Evolutionary conservation across 108 stramenopile species (phyloP), one percentile per base, ranked within the genome.

Genomic region (Chaetoceros muelleri): DNA sequence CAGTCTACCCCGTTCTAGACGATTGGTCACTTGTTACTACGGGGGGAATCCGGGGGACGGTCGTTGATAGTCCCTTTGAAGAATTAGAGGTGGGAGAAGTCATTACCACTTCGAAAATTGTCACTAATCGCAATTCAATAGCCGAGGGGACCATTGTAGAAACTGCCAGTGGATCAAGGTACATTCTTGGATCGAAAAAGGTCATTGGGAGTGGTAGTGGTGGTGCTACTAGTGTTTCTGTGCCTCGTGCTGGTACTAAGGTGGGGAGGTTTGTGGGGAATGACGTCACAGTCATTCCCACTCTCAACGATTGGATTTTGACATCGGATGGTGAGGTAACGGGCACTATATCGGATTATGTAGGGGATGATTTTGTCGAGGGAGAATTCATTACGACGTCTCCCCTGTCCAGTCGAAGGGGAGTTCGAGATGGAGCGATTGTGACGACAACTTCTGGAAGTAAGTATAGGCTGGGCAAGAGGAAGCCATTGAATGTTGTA

Each of bases 361-460:
- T 78, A 7, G 34, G 13, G 5, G 8, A 5, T 40, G 53, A 65
- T 3, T 80, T 92, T 58, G 67, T 68, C 30, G 86, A 92, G 61
- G 85, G 85, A 8, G 82, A 87, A 58, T 66, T 76, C 8, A 83
- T 92, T 46, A 80, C 78, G 0, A 92, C 90, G 8, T 78, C 76
- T 52, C 80, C 84, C 0, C 5, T 40, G 5, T 52, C 84, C 7
- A 25, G 58, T 22, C 64, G 81, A 55, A 61, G 82, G 1, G 48
- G 67, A 10, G 76, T 76, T 1, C 50, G 25, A 10, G 61, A 65
- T 40, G 62, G 61, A 22, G 67, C 57, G 40, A 59, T 80, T 24
- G 81, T 93, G 13, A 66, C 68, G 24, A 93, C 90, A 0, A 54
- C 56, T 23, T 79, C 79, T 24, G 90, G 90, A 30, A 79, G 79